These are phyloP conservation scores for Aureobasidium zeae DNA, from an alignment of 2,329 filamentous ascomycete species.

Conservation along the genomic window DNA sequence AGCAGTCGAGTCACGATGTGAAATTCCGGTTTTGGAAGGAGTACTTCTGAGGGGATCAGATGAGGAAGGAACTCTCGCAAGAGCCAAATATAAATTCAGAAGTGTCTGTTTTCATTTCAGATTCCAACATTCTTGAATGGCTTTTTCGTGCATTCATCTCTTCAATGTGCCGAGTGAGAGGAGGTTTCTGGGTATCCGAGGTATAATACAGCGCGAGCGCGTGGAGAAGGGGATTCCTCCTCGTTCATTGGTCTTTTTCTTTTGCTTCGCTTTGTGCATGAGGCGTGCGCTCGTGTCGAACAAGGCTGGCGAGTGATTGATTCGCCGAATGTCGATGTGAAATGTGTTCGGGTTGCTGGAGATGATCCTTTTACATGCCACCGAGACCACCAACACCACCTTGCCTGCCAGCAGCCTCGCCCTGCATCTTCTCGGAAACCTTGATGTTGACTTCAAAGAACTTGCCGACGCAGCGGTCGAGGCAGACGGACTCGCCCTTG, in stretches of 20 bases:
- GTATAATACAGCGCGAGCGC: constrained; percentile 8
- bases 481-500: constrained; percentile 97
- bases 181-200: constrained; percentile 14
- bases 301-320: constrained; percentile 6
- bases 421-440: constrained; percentile 93
- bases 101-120: too few relatives aligned
- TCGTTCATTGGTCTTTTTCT: neutral
- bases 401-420: constrained; percentile 63
- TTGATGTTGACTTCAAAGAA: constrained; percentile 99
- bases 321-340: neutral
- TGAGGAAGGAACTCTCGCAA: neutral
- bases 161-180: neutral
- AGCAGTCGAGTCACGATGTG: constrained; percentile 65
- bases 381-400: constrained; percentile 41
- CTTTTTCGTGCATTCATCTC: constrained; percentile 10
- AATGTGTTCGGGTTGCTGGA: neutral
- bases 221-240: neutral
- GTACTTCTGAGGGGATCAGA: constrained; percentile 45
- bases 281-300: neutral
- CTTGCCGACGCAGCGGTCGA: constrained; percentile 94
- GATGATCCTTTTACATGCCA: constrained; percentile 17
- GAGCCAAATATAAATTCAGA: neutral
- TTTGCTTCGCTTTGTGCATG: neutral
- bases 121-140: too few relatives aligned
- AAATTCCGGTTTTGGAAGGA: constrained; percentile 99